These are phyloP conservation scores for Coix lacrymajobi DNA, from an alignment of 176 grass and related monocot species.

Conservation along the genomic window DNA sequence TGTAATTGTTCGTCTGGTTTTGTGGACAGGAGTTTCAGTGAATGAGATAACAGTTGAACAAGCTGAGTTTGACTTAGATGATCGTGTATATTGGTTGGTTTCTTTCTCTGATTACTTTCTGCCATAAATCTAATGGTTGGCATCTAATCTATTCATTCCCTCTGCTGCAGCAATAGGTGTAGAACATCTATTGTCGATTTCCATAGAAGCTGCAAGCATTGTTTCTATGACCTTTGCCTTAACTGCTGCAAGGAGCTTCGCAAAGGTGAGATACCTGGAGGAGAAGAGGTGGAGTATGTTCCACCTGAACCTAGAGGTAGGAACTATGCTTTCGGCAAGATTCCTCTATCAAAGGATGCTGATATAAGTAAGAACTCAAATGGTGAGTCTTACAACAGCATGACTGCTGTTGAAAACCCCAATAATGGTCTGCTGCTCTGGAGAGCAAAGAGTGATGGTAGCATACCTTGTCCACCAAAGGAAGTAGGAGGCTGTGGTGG, in stretches of 20 bases:
- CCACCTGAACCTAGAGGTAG: constrained; percentile 23
- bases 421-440: constrained; percentile 28
- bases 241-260: constrained; percentile 72
- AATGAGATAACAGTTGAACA: constrained; percentile 47
- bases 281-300: constrained; percentile 26
- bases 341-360: neutral
- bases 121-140: neutral
- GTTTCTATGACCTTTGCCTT: constrained; percentile 73
- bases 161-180: constrained; percentile 51
- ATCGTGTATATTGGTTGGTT: constrained; percentile 60
- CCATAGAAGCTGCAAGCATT: constrained; percentile 70
- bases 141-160: neutral
- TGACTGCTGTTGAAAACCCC: neutral
- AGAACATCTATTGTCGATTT: constrained; percentile 83
- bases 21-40: constrained; percentile 36
- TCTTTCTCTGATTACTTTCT: constrained; percentile 21
- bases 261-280: constrained; percentile 49
- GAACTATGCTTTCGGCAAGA: constrained; percentile 37
- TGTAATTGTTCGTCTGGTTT: constrained; percentile 17
- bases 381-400: neutral
- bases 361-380: neutral
- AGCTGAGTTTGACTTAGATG: constrained; percentile 42
- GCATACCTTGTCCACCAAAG: constrained; percentile 79
- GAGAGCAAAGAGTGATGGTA: constrained; percentile 57
- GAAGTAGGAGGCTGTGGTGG: constrained; percentile 54